Evolutionary conservation across 257 asterid genomes (phyloP).

Genomic region (Solanum virginianum): DNA sequence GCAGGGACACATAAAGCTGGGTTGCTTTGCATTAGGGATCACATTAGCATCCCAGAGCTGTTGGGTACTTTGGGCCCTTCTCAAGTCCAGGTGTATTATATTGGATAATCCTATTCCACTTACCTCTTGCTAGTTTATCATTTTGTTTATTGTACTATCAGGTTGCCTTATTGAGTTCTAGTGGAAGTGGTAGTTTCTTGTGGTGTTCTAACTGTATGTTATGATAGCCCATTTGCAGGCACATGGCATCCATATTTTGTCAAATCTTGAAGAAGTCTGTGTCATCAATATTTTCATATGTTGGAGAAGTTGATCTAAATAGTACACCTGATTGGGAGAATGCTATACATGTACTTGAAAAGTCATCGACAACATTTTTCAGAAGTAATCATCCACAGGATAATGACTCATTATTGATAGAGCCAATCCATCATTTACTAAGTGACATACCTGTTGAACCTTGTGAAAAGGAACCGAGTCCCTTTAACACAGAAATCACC

Average conservation of each 20-base stretch:
- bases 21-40: neutral
- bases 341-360: slow-evolving; percentile 32
- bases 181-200: neutral
- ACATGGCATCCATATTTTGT: slow-evolving; percentile 67
- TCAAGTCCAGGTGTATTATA: neutral
- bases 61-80: neutral
- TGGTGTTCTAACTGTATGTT: slow-evolving; percentile 27
- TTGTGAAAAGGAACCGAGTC: slow-evolving; percentile 15
- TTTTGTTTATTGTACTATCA: neutral
- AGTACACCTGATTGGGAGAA: slow-evolving; percentile 48
- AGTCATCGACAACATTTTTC: neutral
- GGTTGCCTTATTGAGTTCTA: neutral
- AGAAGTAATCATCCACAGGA: slow-evolving; percentile 6
- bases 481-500: slow-evolving; percentile 20
- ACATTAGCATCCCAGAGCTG: neutral
- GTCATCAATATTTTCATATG: slow-evolving; percentile 32
- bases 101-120: neutral
- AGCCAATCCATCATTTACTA: slow-evolving; percentile 5
- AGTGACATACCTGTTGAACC: slow-evolving; percentile 9
- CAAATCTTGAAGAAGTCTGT: slow-evolving; percentile 45
- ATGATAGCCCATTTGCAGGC: slow-evolving; percentile 65
- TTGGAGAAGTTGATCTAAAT: slow-evolving; percentile 39
- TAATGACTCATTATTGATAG: slow-evolving; percentile 6
- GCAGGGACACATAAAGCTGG: neutral
- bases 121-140: neutral